Percentiles rank a stretch among this genome's conserved stretches.
These are phyloP conservation scores for Tetrahymena borealis DNA, from an alignment of 73 alveolate species.

Conservation along the genomic window DNA sequence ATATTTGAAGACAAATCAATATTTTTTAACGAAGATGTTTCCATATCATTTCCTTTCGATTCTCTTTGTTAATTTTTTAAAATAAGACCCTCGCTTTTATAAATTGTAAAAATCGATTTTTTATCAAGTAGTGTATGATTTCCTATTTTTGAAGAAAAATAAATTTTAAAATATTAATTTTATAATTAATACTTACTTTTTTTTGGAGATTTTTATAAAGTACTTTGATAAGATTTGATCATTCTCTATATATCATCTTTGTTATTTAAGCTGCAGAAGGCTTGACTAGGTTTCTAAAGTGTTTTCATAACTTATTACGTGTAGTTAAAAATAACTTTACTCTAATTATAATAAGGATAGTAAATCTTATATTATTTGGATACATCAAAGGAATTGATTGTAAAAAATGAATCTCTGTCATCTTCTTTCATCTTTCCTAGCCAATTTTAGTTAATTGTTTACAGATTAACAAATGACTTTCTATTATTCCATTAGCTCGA, in stretches of 20 bases:
- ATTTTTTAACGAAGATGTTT: not conserved
- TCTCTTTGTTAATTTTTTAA: too few relatives aligned
- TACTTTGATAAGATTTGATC: not conserved
- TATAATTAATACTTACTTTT: not conserved
- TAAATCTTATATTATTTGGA: not conserved
- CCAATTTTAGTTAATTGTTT: not conserved
- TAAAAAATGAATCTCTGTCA: not conserved
- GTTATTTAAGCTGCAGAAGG: not conserved
- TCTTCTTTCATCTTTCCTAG: too few relatives aligned
- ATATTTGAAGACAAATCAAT: not conserved
- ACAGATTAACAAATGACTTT: not conserved
- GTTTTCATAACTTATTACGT: not conserved
- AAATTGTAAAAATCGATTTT: not conserved
- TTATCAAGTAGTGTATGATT: not conserved
- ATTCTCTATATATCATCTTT: not conserved
- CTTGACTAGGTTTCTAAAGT: not conserved
- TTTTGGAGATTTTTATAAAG: not conserved
- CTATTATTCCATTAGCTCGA: not conserved
- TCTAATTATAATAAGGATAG: not conserved
- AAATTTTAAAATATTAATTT: not conserved
- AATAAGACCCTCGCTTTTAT: not conserved
- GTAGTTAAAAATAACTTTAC: not conserved
- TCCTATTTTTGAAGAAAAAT: not conserved
- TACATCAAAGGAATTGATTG: not conserved
- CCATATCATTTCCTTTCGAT: not conserved